Evolutionary conservation across 306 rosid species (phyloP), one percentile per base, ranked within the genome.

Genomic region (Cucurbita ficifolia): DNA sequence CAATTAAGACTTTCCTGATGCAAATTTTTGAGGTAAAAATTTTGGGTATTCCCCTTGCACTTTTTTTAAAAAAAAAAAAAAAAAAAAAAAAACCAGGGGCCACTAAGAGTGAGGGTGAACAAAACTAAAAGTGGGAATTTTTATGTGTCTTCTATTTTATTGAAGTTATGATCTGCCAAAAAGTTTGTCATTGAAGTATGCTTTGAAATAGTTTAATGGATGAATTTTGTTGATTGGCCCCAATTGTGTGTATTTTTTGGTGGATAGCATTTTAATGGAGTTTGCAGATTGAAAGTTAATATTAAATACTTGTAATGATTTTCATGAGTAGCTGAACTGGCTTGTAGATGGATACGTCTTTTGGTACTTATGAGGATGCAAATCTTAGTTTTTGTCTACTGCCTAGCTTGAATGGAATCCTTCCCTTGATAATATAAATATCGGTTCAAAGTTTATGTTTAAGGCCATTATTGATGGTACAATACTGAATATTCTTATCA

Each of bases 1-100:
- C 99, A 62, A 91, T 95, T 75, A 95, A 95, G 92, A 89, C 99
- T 72, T 91, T 95, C 88, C 85, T 91, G 80, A 95, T 95, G 99
- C 91, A 84, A 80, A 91, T 95, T 71, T 95, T 95, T 82, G 99
- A 95, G 99, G 99, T 70, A 70, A 17, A 8, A 14, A 0, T 46
- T 68, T 68, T 46, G n/a, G 39, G 56, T 94, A 77, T 60, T 18
- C 42, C 51, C 40, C 70, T 18, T 35, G 11, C 51, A 40, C 48
- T 45, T 43, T 67, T 21, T 67, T 67, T 46, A 11, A 10, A 48
- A 10, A 8, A 4, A 10, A 42, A 42, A 19, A 53, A 63, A 43
- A 9, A 19, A 42, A 42, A 19, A 53, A 63, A 42, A 63, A n/a
- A 9, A 19, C 51, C 16, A 63, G 14, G 50, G 33, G 51, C 9